Evolutionary conservation across 306 rosid genomes (phyloP), one percentile per base, ranked within the genome.

Genomic region (Malus sieversii): DNA sequence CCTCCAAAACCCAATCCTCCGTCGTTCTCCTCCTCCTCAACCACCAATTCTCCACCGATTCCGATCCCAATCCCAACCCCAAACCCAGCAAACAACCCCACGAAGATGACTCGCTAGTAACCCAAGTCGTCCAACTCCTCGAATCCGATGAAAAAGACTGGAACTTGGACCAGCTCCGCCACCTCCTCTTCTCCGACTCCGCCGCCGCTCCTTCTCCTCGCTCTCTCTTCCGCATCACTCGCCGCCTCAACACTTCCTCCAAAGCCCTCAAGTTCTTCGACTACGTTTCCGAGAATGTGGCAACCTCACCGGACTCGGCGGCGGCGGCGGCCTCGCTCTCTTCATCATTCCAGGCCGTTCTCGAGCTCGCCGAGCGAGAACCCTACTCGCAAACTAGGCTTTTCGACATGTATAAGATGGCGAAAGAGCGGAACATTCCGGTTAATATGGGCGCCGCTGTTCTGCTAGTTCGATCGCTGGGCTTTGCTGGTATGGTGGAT

Each of bases 91-190:
- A 51, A 15, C 55, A 51, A 51, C 20, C 55, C 13, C 29, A 11
- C 20, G 82, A 87, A 32, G 77, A 77, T 10, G 82, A 81, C 40
- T 71, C 66, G 1, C 57, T 75, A 6, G 58, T 84, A 44, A 77
- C 79, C 83, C 86, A 86, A 76, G 87, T 67, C 1, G 72, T 85
- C 45, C 74, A 86, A 61, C 86, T 86, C 77, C 87, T 92, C 79
- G 81, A 75, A 76, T 58, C 71, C 30, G 81, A 89, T 52, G 81
- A 86, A 44, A 74, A 78, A 42, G 74, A 85, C 22, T 84, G 87
- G 88, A 51, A 82, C 84, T 35, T 64, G 14, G 75, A 78, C 27
- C 77, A 76, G 25, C 96, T 92, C 70, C 86, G 62, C 62, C 25
- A 51, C 70, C 82, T 88, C 68, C 85, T 89, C 71, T 85, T 85